phyloP scores from a whole-genome alignment of 2,329 filamentous ascomycete species.

The Colletotrichum tamarilloi region DNA sequence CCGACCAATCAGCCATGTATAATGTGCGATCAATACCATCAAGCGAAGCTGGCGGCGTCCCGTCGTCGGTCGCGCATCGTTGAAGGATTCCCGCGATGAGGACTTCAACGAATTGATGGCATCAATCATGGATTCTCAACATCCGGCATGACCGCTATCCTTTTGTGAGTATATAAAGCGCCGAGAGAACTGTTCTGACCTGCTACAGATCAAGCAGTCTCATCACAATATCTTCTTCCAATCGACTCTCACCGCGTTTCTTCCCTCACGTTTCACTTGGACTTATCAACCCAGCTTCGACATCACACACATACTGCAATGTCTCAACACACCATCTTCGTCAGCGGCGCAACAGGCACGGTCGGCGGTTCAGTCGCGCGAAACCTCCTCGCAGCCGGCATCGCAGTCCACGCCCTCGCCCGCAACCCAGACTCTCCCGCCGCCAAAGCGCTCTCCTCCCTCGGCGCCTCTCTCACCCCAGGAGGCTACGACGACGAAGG shows the following conservation, averaged over 20 bases:
- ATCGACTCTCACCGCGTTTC: neutral
- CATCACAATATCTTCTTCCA: neutral
- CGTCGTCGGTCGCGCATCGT: neutral
- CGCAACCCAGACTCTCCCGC: conserved; percentile 44
- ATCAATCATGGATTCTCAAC: neutral
- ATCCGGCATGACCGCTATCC: neutral
- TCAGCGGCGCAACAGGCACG: conserved; percentile 52
- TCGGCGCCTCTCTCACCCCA: conserved; percentile 46
- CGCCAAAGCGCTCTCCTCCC: conserved; percentile 42
- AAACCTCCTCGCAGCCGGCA: conserved; percentile 44
- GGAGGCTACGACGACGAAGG: conserved; percentile 48
- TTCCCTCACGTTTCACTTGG: no score
- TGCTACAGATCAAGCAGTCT: neutral
- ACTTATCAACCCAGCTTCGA: neutral
- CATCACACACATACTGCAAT: neutral
- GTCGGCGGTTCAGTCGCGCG: conserved; percentile 51
- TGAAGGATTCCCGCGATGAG: neutral
- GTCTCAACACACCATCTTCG: conserved; percentile 41
- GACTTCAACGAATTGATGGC: neutral
- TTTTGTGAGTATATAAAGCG: neutral
- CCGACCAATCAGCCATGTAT: neutral
- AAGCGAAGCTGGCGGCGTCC: neutral
- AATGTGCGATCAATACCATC: neutral
- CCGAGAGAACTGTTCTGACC: neutral
- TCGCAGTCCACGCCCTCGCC: conserved; percentile 45